A percentile compares a stretch with the other conserved stretches of the same genome.
phyloP scores from a whole-genome alignment of 768 basidiomycete genomes.

The Termitomyces sp. region DNA sequence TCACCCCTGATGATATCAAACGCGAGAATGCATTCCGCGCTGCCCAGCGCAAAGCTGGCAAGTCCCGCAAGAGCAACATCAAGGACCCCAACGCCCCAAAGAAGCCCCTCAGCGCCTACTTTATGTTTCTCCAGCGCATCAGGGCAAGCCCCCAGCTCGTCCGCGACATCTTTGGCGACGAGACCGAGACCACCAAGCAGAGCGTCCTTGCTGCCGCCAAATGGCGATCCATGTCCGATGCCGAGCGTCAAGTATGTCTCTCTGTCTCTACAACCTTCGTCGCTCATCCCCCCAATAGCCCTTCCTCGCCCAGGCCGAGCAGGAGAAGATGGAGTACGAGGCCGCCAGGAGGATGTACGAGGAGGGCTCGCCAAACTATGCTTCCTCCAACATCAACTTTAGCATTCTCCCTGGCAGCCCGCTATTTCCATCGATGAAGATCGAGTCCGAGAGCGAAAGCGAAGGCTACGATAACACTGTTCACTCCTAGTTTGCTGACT shows the following conservation, averaged over 20 bases:
- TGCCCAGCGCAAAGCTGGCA: conserved; percentile 90
- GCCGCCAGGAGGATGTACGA: conserved; percentile 83
- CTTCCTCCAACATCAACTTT: conserved; percentile 76
- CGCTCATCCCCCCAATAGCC: conserved; percentile 47
- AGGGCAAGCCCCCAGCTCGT: conserved; percentile 76
- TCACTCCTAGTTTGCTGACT: conserved; percentile 25
- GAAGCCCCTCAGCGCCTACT: conserved; percentile 92
- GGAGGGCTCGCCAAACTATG: conserved; percentile 68
- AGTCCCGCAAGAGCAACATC: conserved; percentile 90
- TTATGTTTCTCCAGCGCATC: conserved; percentile 92
- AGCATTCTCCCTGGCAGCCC: conserved; percentile 75
- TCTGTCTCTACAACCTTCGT: not conserved
- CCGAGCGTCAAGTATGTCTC: conserved; percentile 78
- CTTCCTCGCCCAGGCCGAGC: conserved; percentile 89
- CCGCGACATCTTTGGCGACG: conserved; percentile 79
- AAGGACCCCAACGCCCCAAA: conserved; percentile 97
- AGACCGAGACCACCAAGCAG: conserved; percentile 92
- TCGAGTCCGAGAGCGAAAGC: conserved; percentile 69
- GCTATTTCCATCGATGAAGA: conserved; percentile 56
- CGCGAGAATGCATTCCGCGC: conserved; percentile 90
- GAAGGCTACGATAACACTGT: conserved; percentile 50
- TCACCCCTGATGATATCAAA: conserved; percentile 93
- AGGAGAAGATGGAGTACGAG: conserved; percentile 94
- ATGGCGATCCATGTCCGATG: conserved; percentile 92
- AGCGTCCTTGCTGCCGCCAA: conserved; percentile 89